phyloP scores from a whole-genome alignment of 768 basidiomycete genomes.

The Asterophora lycoperdoides region DNA sequence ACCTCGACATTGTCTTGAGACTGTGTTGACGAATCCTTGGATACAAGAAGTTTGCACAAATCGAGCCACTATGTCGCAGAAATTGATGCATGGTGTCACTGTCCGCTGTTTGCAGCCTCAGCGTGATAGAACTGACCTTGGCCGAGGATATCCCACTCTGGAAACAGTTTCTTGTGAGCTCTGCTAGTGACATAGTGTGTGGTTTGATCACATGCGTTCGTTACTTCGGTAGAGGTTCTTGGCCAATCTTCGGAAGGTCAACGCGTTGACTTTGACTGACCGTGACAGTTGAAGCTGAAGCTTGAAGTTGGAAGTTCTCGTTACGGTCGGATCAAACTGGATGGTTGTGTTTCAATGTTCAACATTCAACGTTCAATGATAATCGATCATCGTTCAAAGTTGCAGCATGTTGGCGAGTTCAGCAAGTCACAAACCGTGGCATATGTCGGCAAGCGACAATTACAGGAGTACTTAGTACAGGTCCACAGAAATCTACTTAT shows the following conservation, averaged over 20 bases:
- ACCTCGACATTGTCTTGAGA: constrained; percentile 44
- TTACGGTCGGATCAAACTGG: too few species aligned
- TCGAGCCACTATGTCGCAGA: constrained; percentile 54
- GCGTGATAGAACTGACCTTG: constrained; percentile 45
- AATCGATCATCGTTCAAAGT: too few species aligned
- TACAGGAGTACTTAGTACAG: not conserved
- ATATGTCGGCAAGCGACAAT: not conserved
- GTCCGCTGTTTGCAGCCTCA: not conserved
- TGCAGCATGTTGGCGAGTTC: too few species aligned
- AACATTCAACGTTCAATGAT: too few species aligned
- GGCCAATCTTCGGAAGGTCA: too few species aligned
- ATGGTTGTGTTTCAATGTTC: too few species aligned
- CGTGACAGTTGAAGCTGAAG: too few species aligned
- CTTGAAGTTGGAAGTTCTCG: too few species aligned
- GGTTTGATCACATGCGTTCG: not conserved
- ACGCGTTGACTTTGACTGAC: not conserved
- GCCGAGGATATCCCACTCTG: constrained; percentile 60
- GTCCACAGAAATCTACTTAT: constrained; percentile 26
- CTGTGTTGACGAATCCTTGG: constrained; percentile 40
- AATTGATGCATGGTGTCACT: constrained; percentile 2
- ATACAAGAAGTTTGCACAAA: constrained; percentile 58
- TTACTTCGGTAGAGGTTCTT: not conserved
- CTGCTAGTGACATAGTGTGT: constrained; percentile 56
- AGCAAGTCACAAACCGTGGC: not conserved
- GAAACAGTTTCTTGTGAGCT: constrained; percentile 69